These are phyloP conservation scores for Mucor racemosus DNA, from an alignment of 371 early-diverging fungal species.

Conservation along the genomic window DNA sequence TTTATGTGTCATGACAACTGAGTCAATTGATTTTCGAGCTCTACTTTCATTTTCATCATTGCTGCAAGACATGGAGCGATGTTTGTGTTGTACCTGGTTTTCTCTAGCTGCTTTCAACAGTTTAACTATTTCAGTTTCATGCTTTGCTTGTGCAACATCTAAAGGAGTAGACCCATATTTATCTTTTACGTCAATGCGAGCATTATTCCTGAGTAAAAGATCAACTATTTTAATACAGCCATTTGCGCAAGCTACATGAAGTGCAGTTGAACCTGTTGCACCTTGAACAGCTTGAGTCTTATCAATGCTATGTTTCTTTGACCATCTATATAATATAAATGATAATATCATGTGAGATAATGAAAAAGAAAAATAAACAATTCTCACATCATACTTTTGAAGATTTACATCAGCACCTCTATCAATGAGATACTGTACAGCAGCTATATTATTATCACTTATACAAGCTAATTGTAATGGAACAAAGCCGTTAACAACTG, in stretches of 20 bases:
- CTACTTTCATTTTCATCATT: neutral
- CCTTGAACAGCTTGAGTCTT: constrained; percentile 31
- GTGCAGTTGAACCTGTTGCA: constrained; percentile 70
- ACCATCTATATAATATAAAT: constrained; percentile 21
- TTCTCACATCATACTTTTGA: constrained; percentile 35
- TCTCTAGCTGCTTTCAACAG: constrained; percentile 30
- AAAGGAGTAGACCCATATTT: constrained; percentile 69
- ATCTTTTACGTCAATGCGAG: constrained; percentile 62
- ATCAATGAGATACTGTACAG: constrained; percentile 66
- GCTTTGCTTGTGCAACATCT: constrained; percentile 63
- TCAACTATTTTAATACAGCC: constrained; percentile 64
- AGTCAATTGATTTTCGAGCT: constrained; percentile 10
- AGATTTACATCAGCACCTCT: constrained; percentile 70
- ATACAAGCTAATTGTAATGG: constrained; percentile 68
- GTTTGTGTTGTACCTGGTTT: constrained; percentile 8
- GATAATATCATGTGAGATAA: neutral
- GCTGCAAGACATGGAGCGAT: neutral
- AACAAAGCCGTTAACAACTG: constrained; percentile 61
- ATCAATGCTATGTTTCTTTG: constrained; percentile 32
- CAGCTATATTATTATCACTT: constrained; percentile 57
- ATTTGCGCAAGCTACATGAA: constrained; percentile 79
- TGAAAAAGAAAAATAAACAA: neutral
- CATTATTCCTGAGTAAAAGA: constrained; percentile 64
- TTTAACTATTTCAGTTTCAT: constrained; percentile 57
- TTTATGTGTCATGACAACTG: constrained; percentile 3